Conservation (phyloP, 441 rosid genomes). For the Croton setiger region DNA sequence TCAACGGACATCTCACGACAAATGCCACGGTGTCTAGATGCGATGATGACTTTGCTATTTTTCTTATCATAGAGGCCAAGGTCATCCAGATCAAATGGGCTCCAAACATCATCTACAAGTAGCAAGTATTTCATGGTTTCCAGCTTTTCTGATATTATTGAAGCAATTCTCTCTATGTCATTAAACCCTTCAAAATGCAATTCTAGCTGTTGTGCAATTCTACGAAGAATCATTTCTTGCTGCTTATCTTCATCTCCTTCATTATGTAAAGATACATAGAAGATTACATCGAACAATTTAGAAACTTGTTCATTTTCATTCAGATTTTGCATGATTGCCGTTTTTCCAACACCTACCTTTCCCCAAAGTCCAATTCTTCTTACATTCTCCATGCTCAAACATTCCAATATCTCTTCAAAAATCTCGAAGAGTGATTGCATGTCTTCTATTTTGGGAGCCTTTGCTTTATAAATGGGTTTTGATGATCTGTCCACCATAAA, state of each 20-base stretch:
- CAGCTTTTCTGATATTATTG: slow-evolving; percentile 25
- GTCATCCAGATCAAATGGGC: slow-evolving; percentile 16
- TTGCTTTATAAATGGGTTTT: not conserved
- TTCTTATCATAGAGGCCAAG: slow-evolving; percentile 21
- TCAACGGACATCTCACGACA: not conserved
- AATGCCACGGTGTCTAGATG: slow-evolving; percentile 11
- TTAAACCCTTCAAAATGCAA: slow-evolving; percentile 9
- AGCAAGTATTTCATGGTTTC: slow-evolving; percentile 26
- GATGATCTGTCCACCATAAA: not conserved
- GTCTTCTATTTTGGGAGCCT: slow-evolving; percentile 2
- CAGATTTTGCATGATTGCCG: slow-evolving; percentile 32
- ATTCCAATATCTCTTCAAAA: not conserved
- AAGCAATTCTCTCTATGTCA: slow-evolving; percentile 4
- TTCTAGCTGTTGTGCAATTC: slow-evolving; percentile 3
- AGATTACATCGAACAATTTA: slow-evolving; percentile 26
- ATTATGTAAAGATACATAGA: slow-evolving; percentile 21
- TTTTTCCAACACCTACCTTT: slow-evolving; percentile 33
- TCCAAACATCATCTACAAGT: slow-evolving; percentile 35
- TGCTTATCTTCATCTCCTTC: not conserved
- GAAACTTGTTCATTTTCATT: slow-evolving; percentile 18
- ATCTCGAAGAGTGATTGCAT: not conserved
- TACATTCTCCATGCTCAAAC: slow-evolving; percentile 5
- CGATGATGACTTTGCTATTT: slow-evolving; percentile 25
- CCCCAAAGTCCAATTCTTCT: slow-evolving; percentile 34
- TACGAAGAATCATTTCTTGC: slow-evolving; percentile 17